Percentiles rank a stretch among this genome's conserved stretches.
Evolutionary conservation across 768 basidiomycete genomes (phyloP).

Genomic region (Lactarius sanguifluus): DNA sequence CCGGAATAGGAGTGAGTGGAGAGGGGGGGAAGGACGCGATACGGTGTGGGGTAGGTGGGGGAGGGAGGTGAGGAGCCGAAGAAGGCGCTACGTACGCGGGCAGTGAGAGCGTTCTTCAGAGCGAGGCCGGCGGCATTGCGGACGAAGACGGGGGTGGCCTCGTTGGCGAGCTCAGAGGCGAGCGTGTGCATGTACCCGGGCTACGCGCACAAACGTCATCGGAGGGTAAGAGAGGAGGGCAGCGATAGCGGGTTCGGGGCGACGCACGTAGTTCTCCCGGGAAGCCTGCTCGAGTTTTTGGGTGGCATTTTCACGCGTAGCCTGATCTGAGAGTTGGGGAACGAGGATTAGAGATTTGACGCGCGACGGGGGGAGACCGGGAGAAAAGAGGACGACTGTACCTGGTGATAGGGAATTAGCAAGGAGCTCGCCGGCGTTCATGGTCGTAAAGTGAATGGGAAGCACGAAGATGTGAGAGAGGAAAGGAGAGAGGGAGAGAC

Average conservation of each 20-base stretch:
- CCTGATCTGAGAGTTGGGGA: conserved; percentile 57
- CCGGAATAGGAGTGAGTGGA: conserved; percentile 19
- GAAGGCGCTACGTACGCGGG: conserved; percentile 61
- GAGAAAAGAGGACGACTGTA: conserved; percentile 42
- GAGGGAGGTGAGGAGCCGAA: conserved; percentile 25
- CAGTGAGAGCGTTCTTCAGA: conserved; percentile 91
- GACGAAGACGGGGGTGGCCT: conserved; percentile 65
- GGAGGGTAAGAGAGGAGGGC: conserved; percentile 26
- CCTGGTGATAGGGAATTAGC: conserved; percentile 90
- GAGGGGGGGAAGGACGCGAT: too few species aligned
- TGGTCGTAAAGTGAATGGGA: conserved; percentile 42
- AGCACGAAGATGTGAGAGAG: conserved; percentile 8
- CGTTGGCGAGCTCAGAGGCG: conserved; percentile 79
- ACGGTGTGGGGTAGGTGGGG: neutral
- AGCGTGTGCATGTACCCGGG: conserved; percentile 93
- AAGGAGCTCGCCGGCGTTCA: conserved; percentile 91
- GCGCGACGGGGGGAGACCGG: conserved; percentile 24
- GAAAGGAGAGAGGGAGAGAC: conserved; percentile 10
- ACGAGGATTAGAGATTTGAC: conserved; percentile 33
- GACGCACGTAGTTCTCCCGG: conserved; percentile 84
- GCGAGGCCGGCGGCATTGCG: conserved; percentile 96
- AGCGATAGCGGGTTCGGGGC: conserved; percentile 24
- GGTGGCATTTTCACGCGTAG: conserved; percentile 89
- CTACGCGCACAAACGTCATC: conserved; percentile 44
- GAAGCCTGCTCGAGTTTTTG: conserved; percentile 85